Conservation (phyloP, 2,329 filamentous ascomycete genomes). For the Dothistroma pini region DNA sequence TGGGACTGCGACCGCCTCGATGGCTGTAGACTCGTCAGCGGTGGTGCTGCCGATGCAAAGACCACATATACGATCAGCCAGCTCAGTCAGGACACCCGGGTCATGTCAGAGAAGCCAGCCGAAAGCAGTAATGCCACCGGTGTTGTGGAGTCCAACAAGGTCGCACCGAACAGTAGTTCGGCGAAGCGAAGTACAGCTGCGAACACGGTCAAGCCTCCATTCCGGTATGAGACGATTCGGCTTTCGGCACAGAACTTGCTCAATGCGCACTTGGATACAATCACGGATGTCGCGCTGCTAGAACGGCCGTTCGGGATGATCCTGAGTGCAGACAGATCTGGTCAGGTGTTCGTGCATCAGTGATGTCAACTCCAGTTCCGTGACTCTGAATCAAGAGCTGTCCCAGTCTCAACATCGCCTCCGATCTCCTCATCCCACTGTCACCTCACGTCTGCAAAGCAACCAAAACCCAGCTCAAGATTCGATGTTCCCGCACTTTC, state of each 20-base stretch:
- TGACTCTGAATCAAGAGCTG: neutral
- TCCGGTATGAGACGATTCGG: conserved; percentile 79
- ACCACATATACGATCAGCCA: conserved; percentile 61
- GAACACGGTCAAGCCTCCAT: conserved; percentile 51
- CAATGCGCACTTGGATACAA: conserved; percentile 79
- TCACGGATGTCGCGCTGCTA: conserved; percentile 83
- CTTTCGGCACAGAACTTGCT: conserved; percentile 86
- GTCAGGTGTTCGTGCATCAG: conserved; percentile 81
- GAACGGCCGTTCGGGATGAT: conserved; percentile 92
- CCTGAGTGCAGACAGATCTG: conserved; percentile 81
- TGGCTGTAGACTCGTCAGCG: conserved; percentile 75
- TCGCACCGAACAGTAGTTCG: conserved; percentile 34
- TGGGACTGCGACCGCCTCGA: conserved; percentile 84
- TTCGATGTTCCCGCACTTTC: neutral
- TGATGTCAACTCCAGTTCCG: conserved; percentile 28
- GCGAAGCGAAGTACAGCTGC: conserved; percentile 29
- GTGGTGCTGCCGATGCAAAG: conserved; percentile 59
- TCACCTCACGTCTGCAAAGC: neutral
- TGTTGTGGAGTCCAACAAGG: conserved; percentile 27
- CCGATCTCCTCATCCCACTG: neutral
- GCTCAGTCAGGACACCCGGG: conserved; percentile 41
- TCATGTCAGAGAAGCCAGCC: conserved; percentile 37
- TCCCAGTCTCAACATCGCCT: no score
- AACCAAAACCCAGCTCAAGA: neutral
- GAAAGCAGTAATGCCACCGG: conserved; percentile 18